These are phyloP conservation scores for Amphirosellinia nigrospora DNA, from an alignment of 495 filamentous ascomycete genomes.

Conservation along the genomic window DNA sequence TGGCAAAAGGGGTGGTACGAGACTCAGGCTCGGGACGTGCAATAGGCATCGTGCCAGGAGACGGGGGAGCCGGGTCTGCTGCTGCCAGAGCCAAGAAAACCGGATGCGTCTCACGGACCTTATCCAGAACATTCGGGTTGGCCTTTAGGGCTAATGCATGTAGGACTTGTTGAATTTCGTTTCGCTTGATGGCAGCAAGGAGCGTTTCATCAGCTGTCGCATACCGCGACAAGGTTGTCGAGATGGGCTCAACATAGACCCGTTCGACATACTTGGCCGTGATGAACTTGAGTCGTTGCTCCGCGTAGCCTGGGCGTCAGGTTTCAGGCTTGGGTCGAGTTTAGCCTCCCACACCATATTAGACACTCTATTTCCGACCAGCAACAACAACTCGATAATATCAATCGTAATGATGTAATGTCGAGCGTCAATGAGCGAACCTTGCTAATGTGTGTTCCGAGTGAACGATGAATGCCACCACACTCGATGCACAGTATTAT, in stretches of 20 bases:
- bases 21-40: conserved; percentile 40
- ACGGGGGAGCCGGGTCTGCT: conserved; percentile 83
- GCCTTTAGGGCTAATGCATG: conserved; percentile 88
- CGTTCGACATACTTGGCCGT: conserved; percentile 91
- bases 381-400: conserved; percentile 90
- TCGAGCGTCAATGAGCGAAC: conserved; percentile 94
- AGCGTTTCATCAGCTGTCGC: conserved; percentile 85
- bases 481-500: conserved; percentile 98
- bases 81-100: conserved; percentile 93
- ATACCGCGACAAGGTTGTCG: conserved; percentile 75
- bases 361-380: conserved; percentile 90
- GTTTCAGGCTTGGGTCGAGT: conserved; percentile 74
- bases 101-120: conserved; percentile 83
- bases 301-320: conserved; percentile 77
- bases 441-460: conserved; percentile 98
- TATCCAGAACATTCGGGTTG: conserved; percentile 86
- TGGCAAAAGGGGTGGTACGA: conserved; percentile 67
- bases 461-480: conserved; percentile 93
- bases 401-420: conserved; percentile 91
- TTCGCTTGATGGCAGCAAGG: conserved; percentile 91
- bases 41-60: conserved; percentile 43
- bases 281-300: conserved; percentile 91
- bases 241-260: conserved; percentile 79
- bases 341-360: conserved; percentile 97
- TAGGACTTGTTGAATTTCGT: conserved; percentile 88